A percentile compares a stretch with the other conserved stretches of the same genome.
These are phyloP conservation scores for Lactarius akahatsu DNA, from an alignment of 768 basidiomycete species.

Conservation along the genomic window DNA sequence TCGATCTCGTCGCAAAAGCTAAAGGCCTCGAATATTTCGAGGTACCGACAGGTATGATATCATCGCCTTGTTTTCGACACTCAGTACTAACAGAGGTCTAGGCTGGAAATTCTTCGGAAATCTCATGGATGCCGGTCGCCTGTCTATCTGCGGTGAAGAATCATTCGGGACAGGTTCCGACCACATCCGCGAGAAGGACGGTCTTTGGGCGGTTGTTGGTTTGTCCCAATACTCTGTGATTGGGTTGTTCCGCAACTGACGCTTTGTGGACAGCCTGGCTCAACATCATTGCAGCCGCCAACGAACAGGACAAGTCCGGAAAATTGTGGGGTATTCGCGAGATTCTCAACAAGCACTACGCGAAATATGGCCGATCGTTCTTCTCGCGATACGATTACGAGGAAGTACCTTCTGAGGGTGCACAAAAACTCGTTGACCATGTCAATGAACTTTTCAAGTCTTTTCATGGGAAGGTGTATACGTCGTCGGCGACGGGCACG, in stretches of 20 bases:
- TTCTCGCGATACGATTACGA: constrained; percentile 99
- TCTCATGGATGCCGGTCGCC: constrained; percentile 96
- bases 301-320: constrained; percentile 57
- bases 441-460: constrained; percentile 70
- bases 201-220: constrained; percentile 97
- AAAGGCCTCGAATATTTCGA: constrained; percentile 93
- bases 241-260: constrained; percentile 2
- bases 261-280: constrained; percentile 72
- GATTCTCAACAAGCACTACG: constrained; percentile 83
- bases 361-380: constrained; percentile 93
- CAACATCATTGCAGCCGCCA: constrained; percentile 92
- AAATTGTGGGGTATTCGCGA: constrained; percentile 89
- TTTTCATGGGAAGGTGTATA: constrained; percentile 67
- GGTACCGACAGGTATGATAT: constrained; percentile 82
- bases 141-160: constrained; percentile 99
- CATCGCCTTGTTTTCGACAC: not conserved
- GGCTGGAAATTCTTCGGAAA: constrained; percentile 99
- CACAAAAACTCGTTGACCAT: constrained; percentile 77
- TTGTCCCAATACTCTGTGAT: constrained; percentile 35
- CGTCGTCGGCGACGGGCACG: constrained; percentile 61
- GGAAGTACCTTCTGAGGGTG: constrained; percentile 90
- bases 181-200: constrained; percentile 99
- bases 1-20: constrained; percentile 92
- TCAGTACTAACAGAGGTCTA: constrained; percentile 34
- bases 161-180: constrained; percentile 99